Base-by-base conservation (phyloP, 768 basidiomycete species). In the Daedaleopsis sinensis region DNA sequence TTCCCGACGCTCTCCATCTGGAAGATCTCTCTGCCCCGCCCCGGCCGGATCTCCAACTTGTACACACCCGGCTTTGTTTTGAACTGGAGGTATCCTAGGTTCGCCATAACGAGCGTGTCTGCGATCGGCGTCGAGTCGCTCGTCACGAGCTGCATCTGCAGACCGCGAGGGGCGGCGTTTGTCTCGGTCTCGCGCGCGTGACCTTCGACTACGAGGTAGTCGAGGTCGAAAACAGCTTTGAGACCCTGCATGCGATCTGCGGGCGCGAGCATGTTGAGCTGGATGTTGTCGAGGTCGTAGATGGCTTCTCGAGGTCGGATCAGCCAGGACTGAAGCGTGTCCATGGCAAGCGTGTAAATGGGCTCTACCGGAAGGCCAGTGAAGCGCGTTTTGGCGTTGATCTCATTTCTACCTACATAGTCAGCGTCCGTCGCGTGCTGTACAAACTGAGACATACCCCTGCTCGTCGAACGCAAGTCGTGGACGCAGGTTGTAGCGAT, bases 231-330 rank as follows among this genome's bases (percentile, higher is more conserved):
- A 49, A 91, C 76, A 0, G 92, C 91, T 46, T 91, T 84, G 4
- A 96, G 78, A 6, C 89, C 87, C 4, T 64, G 58, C 0, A 61
- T 62, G 16, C 79, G 77, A 47, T 90, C 88, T 44, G 81, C 79
- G 0, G 80, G 77, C 1, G 83, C 77, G 3, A 96, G 80, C 47
- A 83, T 82, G 12, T 80, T 82, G 8, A 98, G 84, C 48, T 95
- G 91, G 59, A 99, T 90, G 73, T 99, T 99, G 77, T 99, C 96
- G 27, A 98, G 84, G 72, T 99, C 96, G 66, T 97, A 93, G 1
- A 88, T 79, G 0, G 96, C 90, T 69, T 93, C 87, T 13, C 87
- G 85, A 0, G 96, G 97, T 12, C 93, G 88, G 27, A 94, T 95
- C 8, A 98, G 86, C 97, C 97, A 99, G 0, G 96, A 86, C 2